phyloP scores from a whole-genome alignment of 176 grass and related monocot genomes.

The Musa schizocarpa region DNA sequence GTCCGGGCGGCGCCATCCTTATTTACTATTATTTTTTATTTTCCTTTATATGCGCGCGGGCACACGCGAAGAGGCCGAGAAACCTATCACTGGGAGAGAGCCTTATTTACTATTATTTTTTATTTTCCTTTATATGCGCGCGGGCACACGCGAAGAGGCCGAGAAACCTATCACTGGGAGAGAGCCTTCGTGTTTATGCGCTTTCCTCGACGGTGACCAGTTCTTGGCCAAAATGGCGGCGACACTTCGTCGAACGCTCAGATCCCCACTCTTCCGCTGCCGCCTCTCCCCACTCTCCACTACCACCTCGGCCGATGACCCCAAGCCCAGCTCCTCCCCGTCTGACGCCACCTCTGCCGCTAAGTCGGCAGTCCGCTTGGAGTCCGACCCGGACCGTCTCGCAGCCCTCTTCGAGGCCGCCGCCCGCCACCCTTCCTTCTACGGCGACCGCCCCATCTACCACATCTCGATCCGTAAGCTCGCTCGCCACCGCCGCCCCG shows the following conservation, averaged over 20 bases:
- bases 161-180: too few species aligned
- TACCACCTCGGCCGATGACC: slow-evolving; percentile 16
- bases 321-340: background rate
- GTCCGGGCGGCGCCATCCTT: background rate
- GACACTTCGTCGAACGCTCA: slow-evolving; percentile 29
- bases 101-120: too few species aligned
- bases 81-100: too few species aligned
- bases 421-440: slow-evolving; percentile 28
- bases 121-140: too few species aligned
- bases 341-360: slow-evolving; percentile 12
- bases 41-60: too few species aligned
- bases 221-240: slow-evolving; percentile 1
- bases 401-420: slow-evolving; percentile 35
- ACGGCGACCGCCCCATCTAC: slow-evolving; percentile 44
- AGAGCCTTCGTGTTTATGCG: too few species aligned
- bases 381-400: slow-evolving; percentile 33
- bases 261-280: slow-evolving; percentile 1
- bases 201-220: too few species aligned
- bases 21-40: too few species aligned
- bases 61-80: too few species aligned
- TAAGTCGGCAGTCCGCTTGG: slow-evolving; percentile 46
- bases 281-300: slow-evolving; percentile 32
- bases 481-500: slow-evolving; percentile 38
- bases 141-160: too few species aligned
- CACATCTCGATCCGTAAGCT: slow-evolving; percentile 36